A percentile compares a stretch with the other conserved stretches of the same genome.
Conservation (phyloP, 768 basidiomycete genomes). For the Tulasnella sp. region DNA sequence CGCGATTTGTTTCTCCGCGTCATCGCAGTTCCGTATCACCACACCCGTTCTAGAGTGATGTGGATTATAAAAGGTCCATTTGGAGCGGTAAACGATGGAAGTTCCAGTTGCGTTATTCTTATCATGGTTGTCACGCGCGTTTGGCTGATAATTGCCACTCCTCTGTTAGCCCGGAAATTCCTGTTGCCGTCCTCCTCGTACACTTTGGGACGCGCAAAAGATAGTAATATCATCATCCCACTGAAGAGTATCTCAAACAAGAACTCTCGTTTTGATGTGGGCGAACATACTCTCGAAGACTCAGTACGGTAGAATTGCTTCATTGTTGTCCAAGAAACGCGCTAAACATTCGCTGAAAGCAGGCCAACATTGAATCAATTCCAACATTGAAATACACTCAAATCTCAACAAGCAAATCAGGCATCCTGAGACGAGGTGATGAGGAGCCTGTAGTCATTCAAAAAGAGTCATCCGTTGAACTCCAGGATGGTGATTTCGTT, state of each 20-base stretch:
- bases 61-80: constrained; percentile 9
- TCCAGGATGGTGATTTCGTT: constrained; percentile 5
- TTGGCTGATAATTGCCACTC: background rate
- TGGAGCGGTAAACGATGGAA: background rate
- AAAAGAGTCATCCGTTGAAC: background rate
- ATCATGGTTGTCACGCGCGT: background rate
- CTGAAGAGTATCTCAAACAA: constrained; percentile 4
- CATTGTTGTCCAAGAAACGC: background rate
- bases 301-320: background rate
- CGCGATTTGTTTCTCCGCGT: background rate
- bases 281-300: background rate
- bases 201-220: background rate
- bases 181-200: constrained; percentile 7
- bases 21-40: background rate
- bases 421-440: background rate
- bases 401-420: constrained; percentile 2
- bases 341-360: background rate
- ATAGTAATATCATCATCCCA: background rate
- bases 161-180: background rate
- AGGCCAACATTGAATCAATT: background rate
- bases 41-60: background rate
- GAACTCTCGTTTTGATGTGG: background rate
- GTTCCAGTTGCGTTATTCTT: background rate
- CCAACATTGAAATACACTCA: constrained; percentile 9
- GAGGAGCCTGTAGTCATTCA: background rate